Base-by-base conservation (phyloP, 2,329 filamentous ascomycete species). In the Pseudogymnoascus sp. region DNA sequence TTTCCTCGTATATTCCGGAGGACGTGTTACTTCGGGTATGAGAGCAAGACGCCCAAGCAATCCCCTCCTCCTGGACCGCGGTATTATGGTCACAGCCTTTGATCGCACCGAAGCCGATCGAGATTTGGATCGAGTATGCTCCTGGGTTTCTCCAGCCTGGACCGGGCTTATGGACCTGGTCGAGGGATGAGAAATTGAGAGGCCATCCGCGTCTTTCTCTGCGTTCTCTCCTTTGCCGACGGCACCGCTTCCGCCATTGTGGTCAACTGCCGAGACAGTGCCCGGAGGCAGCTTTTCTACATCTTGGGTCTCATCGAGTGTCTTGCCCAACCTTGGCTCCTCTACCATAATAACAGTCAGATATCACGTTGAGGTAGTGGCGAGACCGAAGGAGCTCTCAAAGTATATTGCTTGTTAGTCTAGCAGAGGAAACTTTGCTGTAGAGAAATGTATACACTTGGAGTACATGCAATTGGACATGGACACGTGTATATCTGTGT, bases 21-120 rank as follows among this genome's bases (percentile, higher is more conserved):
- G 89, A 33, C 87, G 81, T 53, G 90, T 85, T 12, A 96, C 85
- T 76, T 97, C 93, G 1, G 91, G 88, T 14, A 96, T 79, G 33
- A 96, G 65, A 1, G 89, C 79, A 11, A 96, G 79, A 38, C 82
- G 82, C 1, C 85, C 87, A 59, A 96, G 81, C 1, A 96, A 78
- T 0, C 93, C 93, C 70, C 91, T 81, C 59, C 91, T 83, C 65
- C 84, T 74, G 1, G 74, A 71, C 33, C 78, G 75, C 28, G 82
- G 78, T 12, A 85, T 72, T 50, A 82, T 67, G 35, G 70, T 65
- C 59, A 72, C 66, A 3, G 75, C 63, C n/a, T 73, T 72, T 6
- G 79, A 78, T 37, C 74, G 73, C 6, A 72, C 68, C 6, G 77
- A 79, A 0, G 79, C 78, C 12, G 74, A 70, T 31, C 73, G 75